These are phyloP conservation scores for Globisporangium barbulae DNA, from an alignment of 352 stramenopile species.

Conservation along the genomic window DNA sequence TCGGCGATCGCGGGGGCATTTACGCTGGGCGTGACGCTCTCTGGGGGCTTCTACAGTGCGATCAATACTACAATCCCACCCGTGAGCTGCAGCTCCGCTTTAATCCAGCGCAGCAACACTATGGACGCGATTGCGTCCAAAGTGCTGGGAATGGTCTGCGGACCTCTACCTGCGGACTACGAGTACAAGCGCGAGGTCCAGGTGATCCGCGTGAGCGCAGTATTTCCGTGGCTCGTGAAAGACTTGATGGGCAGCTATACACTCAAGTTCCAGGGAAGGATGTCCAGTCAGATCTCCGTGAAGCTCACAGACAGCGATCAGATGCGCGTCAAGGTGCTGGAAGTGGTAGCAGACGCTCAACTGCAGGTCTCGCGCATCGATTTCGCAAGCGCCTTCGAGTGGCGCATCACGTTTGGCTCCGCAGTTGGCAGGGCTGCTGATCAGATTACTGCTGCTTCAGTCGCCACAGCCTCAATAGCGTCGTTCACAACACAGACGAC, in stretches of 20 bases:
- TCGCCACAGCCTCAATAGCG: neutral
- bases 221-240: constrained; percentile 5
- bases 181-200: constrained; percentile 9
- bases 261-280: neutral
- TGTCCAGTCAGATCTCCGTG: neutral
- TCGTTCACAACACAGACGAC: constrained; percentile 5
- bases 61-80: neutral
- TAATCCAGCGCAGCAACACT: constrained; percentile 7
- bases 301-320: constrained; percentile 2
- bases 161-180: neutral
- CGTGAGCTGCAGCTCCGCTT: constrained; percentile 6
- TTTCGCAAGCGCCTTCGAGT: constrained; percentile 15
- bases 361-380: constrained; percentile 17
- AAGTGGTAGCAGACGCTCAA: constrained; percentile 11
- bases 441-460: neutral
- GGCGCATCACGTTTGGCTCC: constrained; percentile 18
- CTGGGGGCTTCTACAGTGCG: constrained; percentile 9
- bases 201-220: constrained; percentile 9
- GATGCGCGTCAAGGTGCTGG: constrained; percentile 15
- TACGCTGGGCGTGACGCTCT: neutral
- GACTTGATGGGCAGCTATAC: constrained; percentile 10
- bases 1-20: constrained; percentile 9
- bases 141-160: constrained; percentile 12
- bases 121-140: constrained; percentile 2
- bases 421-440: neutral